Base-by-base conservation (phyloP, 305 asterid species). In the Caryopteris hybrid region DNA sequence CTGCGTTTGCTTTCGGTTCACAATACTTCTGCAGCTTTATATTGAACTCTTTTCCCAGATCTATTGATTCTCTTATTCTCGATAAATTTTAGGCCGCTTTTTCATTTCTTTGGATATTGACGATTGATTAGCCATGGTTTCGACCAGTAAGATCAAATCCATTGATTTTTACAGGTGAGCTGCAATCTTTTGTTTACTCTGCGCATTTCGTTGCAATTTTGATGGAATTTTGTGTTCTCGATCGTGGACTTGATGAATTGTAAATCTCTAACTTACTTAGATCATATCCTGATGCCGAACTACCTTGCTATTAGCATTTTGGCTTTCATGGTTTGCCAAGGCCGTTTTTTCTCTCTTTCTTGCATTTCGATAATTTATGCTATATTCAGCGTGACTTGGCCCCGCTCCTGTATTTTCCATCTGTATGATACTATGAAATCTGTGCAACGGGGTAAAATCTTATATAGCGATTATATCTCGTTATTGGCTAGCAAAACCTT, bases 121-220 rank as follows among this genome's bases (percentile, higher is more conserved):
- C 70, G 68, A 53, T 72, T 75, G 54, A 36, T 58, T 61, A 71
- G 73, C 74, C 81, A 91, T 91, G 98, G 82, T 95, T 78, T 95
- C 99, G 13, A 54, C 95, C 10, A 69, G 74, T 61, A 95, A 91
- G 71, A 81, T 91, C 87, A 91, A 95, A 84, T 91, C 99, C 69
- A 91, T 95, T 45, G 98, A 95, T 77, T 95, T 95, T 72, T 95
- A 91, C 94, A 84, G 99, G 99, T 89, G 18, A 66, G n/a, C 48
- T 74, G 38, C 39, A 0, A 2, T 53, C 67, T 17, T n/a, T 6
- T 33, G n/a, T 4, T 18, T 2, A 1, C 17, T 21, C n/a, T 50
- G 36, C 20, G 1, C 56, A 45, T 23, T 11, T 27, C 61, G 11
- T 59, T 31, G 21, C 33, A 48, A 22, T 14, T 68, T 46, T 13